Evolutionary conservation across 176 grass and related monocot genomes (phyloP), one percentile per base, ranked within the genome.

Genomic region (Triticum aestivum): DNA sequence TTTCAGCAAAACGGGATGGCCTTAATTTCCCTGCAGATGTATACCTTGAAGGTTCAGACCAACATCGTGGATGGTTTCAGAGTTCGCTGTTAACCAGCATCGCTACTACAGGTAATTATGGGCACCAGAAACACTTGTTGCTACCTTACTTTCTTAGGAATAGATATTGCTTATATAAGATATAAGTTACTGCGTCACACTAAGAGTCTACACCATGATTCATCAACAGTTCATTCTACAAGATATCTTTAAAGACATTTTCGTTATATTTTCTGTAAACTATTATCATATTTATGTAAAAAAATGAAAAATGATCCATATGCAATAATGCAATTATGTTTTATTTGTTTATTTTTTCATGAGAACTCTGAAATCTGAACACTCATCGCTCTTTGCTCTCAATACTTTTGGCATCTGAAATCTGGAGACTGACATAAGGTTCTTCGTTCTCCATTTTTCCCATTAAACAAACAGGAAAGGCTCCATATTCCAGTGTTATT

Each of bases 61-160:
- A 98, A 81, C 96, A 98, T 85, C 91, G 96, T 65, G 96, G 96
- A 81, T 98, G 96, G 96, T 98, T 98, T 45, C 96, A 98, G 71
- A 98, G 96, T 87, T 98, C 96, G 68, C 82, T 96, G 62, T 88
- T 98, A 61, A 98, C 96, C 44, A 94, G 96, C 88, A 90, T 98
- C 91, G 96, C 96, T 62, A 85, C 96, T 38, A 98, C 93, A 94
- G 96, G 96, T 98, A 91, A 87, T 41, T 79, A 59, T 63, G 6
- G 21, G 24, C 37, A 80, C 24, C 24, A 71, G 65, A 71, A 49
- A 49, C 47, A 78, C 14, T 11, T 56, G 20, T 80, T 24, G 12
- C 39, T 73, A 39, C 9, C 41, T 61, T 61, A 63, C 37, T 86
- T 86, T 62, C 54, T 79, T 59, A 68, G 21, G 69, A 66, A 75